Percentiles rank a stretch among this genome's conserved stretches.
Evolutionary conservation across 1,284 basidiomycete genomes (phyloP).

Genomic region (Leccinum ponderosum): DNA sequence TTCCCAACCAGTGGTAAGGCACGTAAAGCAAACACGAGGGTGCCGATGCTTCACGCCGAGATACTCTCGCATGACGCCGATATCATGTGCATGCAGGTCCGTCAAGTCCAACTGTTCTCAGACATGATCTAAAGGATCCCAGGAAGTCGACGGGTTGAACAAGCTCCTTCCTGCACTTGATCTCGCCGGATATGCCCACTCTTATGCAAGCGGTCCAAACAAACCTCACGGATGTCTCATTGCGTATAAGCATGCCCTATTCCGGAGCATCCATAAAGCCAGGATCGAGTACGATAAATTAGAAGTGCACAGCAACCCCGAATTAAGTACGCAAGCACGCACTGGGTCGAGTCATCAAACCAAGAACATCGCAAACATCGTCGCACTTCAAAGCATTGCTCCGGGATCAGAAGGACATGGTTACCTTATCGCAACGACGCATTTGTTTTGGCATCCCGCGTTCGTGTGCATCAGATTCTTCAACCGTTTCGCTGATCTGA

Average conservation of each 20-base stretch:
- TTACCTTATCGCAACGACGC: conserved; percentile 80
- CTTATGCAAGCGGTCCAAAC: conserved; percentile 63
- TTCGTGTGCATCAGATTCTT: conserved; percentile 36
- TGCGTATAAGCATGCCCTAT: conserved; percentile 61
- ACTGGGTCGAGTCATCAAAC: conserved; percentile 72
- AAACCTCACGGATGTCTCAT: conserved; percentile 88
- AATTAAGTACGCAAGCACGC: conserved; percentile 35
- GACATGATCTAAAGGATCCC: conserved; percentile 8
- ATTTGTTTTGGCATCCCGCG: conserved; percentile 94
- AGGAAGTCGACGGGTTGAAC: conserved; percentile 79
- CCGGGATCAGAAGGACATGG: conserved; percentile 43
- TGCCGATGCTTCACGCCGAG: conserved; percentile 76
- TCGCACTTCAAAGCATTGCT: conserved; percentile 54
- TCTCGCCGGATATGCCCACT: conserved; percentile 56
- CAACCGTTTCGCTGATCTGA: conserved; percentile 1
- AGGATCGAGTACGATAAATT: conserved; percentile 71
- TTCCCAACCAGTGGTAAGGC: conserved; percentile 81
- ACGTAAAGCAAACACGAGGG: conserved; percentile 70
- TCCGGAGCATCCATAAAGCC: conserved; percentile 45
- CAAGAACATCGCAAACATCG: conserved; percentile 79
- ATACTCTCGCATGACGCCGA: conserved; percentile 68
- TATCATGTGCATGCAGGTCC: conserved; percentile 82
- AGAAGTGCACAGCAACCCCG: conserved; percentile 43
- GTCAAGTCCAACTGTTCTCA: conserved; percentile 9
- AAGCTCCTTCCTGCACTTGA: conserved; percentile 63